These are phyloP conservation scores for Boletales sp. DNA, from an alignment of 768 basidiomycete genomes.

Conservation along the genomic window DNA sequence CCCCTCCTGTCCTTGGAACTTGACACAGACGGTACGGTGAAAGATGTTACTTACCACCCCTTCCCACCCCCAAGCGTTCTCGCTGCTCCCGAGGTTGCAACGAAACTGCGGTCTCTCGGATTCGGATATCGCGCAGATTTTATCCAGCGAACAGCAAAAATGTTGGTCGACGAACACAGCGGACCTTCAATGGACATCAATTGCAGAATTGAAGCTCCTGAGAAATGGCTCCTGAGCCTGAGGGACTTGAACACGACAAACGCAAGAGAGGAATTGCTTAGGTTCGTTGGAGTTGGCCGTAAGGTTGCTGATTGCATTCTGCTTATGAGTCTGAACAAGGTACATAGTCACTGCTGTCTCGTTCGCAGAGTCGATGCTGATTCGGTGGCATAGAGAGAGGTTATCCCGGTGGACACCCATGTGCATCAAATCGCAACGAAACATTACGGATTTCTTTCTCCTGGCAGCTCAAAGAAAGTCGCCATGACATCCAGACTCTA, in stretches of 20 bases:
- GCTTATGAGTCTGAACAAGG: slow-evolving; percentile 91
- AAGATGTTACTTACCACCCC: slow-evolving; percentile 57
- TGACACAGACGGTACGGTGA: slow-evolving; percentile 29
- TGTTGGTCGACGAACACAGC: slow-evolving; percentile 61
- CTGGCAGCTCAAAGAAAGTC: slow-evolving; percentile 40
- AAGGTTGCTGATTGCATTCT: slow-evolving; percentile 97
- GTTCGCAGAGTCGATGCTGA: slow-evolving; percentile 4
- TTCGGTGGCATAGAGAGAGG: slow-evolving; percentile 54
- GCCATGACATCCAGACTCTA: slow-evolving; percentile 77
- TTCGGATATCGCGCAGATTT: slow-evolving; percentile 96
- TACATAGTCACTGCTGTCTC: slow-evolving; percentile 30
- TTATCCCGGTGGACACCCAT: slow-evolving; percentile 95
- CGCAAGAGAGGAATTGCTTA: slow-evolving; percentile 73
- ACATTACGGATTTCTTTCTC: slow-evolving; percentile 63
- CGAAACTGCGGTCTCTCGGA: slow-evolving; percentile 72
- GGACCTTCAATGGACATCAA: neutral
- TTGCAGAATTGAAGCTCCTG: slow-evolving; percentile 42
- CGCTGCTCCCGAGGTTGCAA: slow-evolving; percentile 51
- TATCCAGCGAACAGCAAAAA: slow-evolving; percentile 78
- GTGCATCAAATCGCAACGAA: slow-evolving; percentile 86
- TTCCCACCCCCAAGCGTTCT: slow-evolving; percentile 81
- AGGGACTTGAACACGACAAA: slow-evolving; percentile 46
- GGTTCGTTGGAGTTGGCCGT: slow-evolving; percentile 86
- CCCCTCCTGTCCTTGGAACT: slow-evolving; percentile 51
- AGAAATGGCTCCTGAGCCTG: slow-evolving; percentile 58